Evolutionary conservation across 805 yeast genomes (phyloP), one percentile per base, ranked within the genome.

Genomic region (Pichia manshurica): DNA sequence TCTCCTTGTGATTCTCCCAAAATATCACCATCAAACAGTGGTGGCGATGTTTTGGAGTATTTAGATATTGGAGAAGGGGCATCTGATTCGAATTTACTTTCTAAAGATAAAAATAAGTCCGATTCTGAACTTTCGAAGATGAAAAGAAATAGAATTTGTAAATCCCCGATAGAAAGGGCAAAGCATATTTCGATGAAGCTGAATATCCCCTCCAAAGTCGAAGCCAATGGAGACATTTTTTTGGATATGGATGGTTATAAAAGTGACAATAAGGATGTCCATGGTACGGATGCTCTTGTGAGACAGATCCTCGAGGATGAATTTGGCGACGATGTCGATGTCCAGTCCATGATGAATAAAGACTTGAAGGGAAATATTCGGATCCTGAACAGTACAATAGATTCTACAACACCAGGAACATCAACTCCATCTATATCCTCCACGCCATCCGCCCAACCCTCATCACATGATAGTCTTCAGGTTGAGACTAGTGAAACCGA

Each of bases 211-310:
- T 82, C 95, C 25, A 87, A 82, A 55, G 77, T 90, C 33, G 95
- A 87, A 53, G 82, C 84, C 52, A 86, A 87, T 58, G 99, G 99
- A 12, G 96, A 89, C 60, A 73, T 93, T 56, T 77, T 89, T 37
- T 69, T 93, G 39, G 99, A 93, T 67, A 87, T 91, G 82, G 95
- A 89, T 57, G 99, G 99, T 16, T 93, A 93, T 67, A 91, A 90
- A 66, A 84, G 95, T 31, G 88, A 83, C 57, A 84, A 82, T 44
- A 80, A 82, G 55, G 87, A 84, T 62, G 78, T 85, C 36, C 81
- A 82, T 44, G 81, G 79, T 55, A 79, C 95, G 0, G 96, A 89
- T 61, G 81, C 81, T 44, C 69, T 85, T 33, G 78, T 93, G 50
- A 81, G 80, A 56, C 81, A 83, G 55, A 71, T 90, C 37, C 71